Percentiles rank a stretch among this genome's conserved stretches.
These are phyloP conservation scores for Neurospora intermedia DNA, from an alignment of 495 filamentous ascomycete genomes.

Conservation along the genomic window DNA sequence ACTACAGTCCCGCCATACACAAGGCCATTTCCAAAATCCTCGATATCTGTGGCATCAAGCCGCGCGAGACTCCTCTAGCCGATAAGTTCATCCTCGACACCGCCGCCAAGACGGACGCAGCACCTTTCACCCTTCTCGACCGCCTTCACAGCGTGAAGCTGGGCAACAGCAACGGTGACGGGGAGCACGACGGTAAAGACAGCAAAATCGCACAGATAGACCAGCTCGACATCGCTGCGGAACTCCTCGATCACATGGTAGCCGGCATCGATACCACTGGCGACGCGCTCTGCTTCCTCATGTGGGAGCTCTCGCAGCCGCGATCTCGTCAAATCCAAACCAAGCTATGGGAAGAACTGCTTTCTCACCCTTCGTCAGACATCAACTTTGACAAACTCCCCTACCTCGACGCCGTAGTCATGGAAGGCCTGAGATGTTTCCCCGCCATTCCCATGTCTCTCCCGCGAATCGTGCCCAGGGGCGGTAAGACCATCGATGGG, in stretches of 20 bases:
- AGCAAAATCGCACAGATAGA: slow-evolving; percentile 14
- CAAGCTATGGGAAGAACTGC: slow-evolving; percentile 38
- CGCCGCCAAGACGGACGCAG: slow-evolving; percentile 21
- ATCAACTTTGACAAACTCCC: slow-evolving; percentile 37
- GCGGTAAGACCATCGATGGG: slow-evolving; percentile 38
- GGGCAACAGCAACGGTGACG: not conserved
- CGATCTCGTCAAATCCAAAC: slow-evolving; percentile 34
- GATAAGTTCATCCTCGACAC: slow-evolving; percentile 33
- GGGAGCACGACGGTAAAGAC: slow-evolving; percentile 1
- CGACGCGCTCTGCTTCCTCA: slow-evolving; percentile 52
- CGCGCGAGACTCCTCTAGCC: slow-evolving; percentile 35
- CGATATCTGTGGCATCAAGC: slow-evolving; percentile 28
- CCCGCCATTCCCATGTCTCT: slow-evolving; percentile 59
- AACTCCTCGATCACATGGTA: slow-evolving; percentile 42
- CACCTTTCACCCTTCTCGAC: slow-evolving; percentile 34
- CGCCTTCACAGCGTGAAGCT: slow-evolving; percentile 22
- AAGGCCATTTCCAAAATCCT: slow-evolving; percentile 26
- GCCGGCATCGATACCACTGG: slow-evolving; percentile 61
- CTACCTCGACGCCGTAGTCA: slow-evolving; percentile 52
- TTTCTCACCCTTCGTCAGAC: slow-evolving; percentile 16
- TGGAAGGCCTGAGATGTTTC: slow-evolving; percentile 47
- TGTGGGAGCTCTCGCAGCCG: slow-evolving; percentile 55
- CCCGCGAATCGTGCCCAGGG: slow-evolving; percentile 47
- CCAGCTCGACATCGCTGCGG: slow-evolving; percentile 33
- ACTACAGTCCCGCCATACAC: slow-evolving; percentile 32